Percentiles rank a stretch among this genome's conserved stretches.
These are phyloP conservation scores for Bacidia rubella DNA, from an alignment of 495 filamentous ascomycete genomes.

Conservation along the genomic window DNA sequence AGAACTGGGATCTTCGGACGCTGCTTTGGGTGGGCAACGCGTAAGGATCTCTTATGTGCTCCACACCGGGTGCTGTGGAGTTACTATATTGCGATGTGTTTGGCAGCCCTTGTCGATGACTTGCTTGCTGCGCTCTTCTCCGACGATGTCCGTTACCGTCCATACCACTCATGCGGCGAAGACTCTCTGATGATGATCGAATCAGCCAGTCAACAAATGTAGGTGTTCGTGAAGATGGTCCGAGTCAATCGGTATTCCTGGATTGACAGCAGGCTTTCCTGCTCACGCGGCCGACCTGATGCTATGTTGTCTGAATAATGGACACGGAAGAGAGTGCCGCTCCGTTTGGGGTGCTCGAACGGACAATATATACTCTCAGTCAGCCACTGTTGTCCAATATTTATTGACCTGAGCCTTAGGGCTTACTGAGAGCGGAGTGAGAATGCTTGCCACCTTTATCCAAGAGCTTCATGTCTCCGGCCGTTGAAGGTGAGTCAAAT, in stretches of 20 bases:
- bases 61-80: not conserved
- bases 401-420: not conserved
- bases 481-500: not conserved
- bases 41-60: not conserved
- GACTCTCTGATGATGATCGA: not conserved
- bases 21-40: not conserved
- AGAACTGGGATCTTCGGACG: constrained; percentile 4
- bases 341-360: not conserved
- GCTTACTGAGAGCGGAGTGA: not conserved
- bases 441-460: not conserved
- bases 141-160: constrained; percentile 53
- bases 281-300: not conserved
- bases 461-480: not conserved
- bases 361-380: not conserved
- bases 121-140: constrained; percentile 56
- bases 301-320: not conserved
- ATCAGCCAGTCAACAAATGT: not conserved
- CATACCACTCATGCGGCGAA: constrained; percentile 39
- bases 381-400: not conserved
- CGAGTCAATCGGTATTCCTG: not conserved
- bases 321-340: too few relatives aligned
- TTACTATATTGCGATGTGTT: constrained; percentile 16
- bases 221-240: not conserved
- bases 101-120: constrained; percentile 13
- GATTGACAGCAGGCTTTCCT: not conserved